A percentile compares a stretch with the other conserved stretches of the same genome.
Evolutionary conservation across 192 early-diverging fungal genomes (phyloP).

Genomic region (Coemansia sp.): DNA sequence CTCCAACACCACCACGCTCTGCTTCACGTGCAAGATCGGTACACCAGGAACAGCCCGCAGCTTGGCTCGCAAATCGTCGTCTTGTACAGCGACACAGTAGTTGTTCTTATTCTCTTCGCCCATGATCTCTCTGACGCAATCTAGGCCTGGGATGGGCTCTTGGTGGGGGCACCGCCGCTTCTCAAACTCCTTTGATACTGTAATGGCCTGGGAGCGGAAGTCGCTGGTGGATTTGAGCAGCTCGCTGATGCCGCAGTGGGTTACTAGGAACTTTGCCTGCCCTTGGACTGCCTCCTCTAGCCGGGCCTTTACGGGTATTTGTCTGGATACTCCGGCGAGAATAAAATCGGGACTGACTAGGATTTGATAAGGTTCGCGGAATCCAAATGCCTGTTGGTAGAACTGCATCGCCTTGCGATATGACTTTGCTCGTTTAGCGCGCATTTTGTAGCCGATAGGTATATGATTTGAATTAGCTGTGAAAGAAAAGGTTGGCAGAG

Average conservation of each 20-base stretch:
- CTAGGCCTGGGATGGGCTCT: slow-evolving; percentile 53
- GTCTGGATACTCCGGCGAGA: slow-evolving; percentile 60
- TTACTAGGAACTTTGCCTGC: slow-evolving; percentile 63
- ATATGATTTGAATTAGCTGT: neutral
- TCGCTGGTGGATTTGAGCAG: slow-evolving; percentile 62
- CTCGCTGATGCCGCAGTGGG: slow-evolving; percentile 72
- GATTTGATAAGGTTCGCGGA: slow-evolving; percentile 91
- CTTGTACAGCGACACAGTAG: slow-evolving; percentile 86
- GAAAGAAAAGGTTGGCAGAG: neutral
- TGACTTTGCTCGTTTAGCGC: slow-evolving; percentile 75
- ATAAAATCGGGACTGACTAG: slow-evolving; percentile 84
- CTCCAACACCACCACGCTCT: slow-evolving; percentile 77
- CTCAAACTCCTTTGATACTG: slow-evolving; percentile 69
- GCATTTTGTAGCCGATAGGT: slow-evolving; percentile 58
- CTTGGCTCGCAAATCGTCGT: slow-evolving; percentile 59
- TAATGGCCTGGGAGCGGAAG: slow-evolving; percentile 59
- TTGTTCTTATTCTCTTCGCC: slow-evolving; percentile 72
- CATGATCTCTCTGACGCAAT: slow-evolving; percentile 78
- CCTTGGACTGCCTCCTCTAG: slow-evolving; percentile 68
- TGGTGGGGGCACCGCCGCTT: slow-evolving; percentile 77
- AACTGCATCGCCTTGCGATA: slow-evolving; percentile 80
- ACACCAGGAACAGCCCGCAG: slow-evolving; percentile 75
- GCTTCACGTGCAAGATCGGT: slow-evolving; percentile 82
- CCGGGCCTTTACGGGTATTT: slow-evolving; percentile 61
- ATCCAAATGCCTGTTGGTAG: slow-evolving; percentile 78